These are phyloP conservation scores for Ophiocordyceps camponoti-saundersi DNA, from an alignment of 2,329 filamentous ascomycete species.

Conservation along the genomic window DNA sequence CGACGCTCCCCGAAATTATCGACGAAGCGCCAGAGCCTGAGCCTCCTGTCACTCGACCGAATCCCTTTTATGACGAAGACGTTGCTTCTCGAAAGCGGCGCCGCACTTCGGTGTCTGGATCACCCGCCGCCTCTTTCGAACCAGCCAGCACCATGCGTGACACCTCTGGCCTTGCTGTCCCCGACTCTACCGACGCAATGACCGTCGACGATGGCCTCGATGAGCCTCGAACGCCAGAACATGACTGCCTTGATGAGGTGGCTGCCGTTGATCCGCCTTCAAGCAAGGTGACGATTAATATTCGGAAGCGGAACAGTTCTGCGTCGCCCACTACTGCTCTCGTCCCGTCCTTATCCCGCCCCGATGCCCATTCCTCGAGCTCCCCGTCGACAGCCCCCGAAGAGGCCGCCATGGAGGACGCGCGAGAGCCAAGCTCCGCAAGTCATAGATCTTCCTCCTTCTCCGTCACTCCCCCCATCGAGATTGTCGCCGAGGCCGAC, in stretches of 20 bases:
- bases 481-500: slow-evolving; percentile 19
- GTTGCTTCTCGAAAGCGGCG: slow-evolving; percentile 41
- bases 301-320: slow-evolving; percentile 22
- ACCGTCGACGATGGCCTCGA: slow-evolving; percentile 10
- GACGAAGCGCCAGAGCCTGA: slow-evolving; percentile 44
- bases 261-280: slow-evolving; percentile 25
- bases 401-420: neutral
- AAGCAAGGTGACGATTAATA: slow-evolving; percentile 43
- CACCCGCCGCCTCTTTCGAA: slow-evolving; percentile 35
- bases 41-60: slow-evolving; percentile 43
- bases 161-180: slow-evolving; percentile 14
- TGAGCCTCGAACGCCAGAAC: slow-evolving; percentile 25
- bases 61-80: slow-evolving; percentile 45
- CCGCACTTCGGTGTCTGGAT: slow-evolving; percentile 39
- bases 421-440: neutral
- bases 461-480: slow-evolving; percentile 23
- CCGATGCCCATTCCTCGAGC: neutral
- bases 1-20: slow-evolving; percentile 26
- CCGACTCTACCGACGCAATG: slow-evolving; percentile 18
- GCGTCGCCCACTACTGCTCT: neutral
- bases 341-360: neutral
- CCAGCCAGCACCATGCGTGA: slow-evolving; percentile 16
- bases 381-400: neutral
- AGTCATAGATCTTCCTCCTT: neutral
- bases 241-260: slow-evolving; percentile 11